Evolutionary conservation across 352 stramenopile genomes (phyloP), one percentile per base, ranked within the genome.

Genomic region (Pythium sukuiense): DNA sequence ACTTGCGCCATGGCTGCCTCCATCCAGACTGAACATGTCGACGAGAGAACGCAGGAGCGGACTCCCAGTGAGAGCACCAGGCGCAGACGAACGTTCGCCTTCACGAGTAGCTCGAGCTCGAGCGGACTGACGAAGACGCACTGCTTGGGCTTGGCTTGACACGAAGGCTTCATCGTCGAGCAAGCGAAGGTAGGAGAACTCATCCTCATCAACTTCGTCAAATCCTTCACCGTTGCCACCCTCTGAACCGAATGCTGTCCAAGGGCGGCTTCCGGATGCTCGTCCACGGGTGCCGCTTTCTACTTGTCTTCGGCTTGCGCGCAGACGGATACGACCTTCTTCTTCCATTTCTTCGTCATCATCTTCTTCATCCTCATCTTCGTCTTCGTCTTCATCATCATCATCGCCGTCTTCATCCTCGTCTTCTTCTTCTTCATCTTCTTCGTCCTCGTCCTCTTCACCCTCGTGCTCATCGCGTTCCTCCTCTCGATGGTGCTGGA

Each of bases 121-220:
- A 7, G 37, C 18, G 18, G 30, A 14, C 53, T 63, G 41, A 4
- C 65, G 58, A 3, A 45, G 16, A 37, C 39, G 52, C 18, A 59
- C 52, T 32, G 65, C 59, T 16, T 59, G 59, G 1, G 58, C 54
- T 61, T 70, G 63, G 39, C 55, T 65, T 2, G 63, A 70, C 4
- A 64, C 32, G 24, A 72, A 41, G 0, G 59, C 66, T 56, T 95
- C 87, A 30, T 92, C 84, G 14, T 92, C 81, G 5, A 93, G 55
- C 57, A 92, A 76, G 52, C 80, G 83, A n/a, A 89, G 61, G 59
- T 92, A 92, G 20, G 82, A 94, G 55, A 90, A 94, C 37, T 94
- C 83, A 14, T 94, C 83, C 75, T 94, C 85, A 49, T 94, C 83
- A 13, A 90, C 83, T 69, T 94, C 85, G 54, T 94, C 85, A 26